phyloP scores from a whole-genome alignment of 257 asterid genomes.

The Solanum lignicaule region DNA sequence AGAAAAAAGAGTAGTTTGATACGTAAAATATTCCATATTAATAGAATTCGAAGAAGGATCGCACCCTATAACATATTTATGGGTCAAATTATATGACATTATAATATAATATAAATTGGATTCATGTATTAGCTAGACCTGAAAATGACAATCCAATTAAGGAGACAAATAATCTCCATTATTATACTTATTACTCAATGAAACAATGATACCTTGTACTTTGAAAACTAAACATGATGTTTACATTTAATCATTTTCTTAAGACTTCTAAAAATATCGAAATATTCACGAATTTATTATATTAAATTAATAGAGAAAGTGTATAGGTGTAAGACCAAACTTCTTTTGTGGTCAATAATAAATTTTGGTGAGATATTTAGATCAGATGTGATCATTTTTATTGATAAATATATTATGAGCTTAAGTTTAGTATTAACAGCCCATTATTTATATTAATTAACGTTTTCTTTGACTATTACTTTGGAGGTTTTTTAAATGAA shows the following conservation, averaged over 20 bases:
- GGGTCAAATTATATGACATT: background rate
- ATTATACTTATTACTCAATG: background rate
- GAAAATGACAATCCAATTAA: background rate
- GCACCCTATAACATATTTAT: background rate
- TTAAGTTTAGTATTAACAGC: background rate
- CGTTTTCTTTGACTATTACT: background rate
- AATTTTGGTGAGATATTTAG: background rate
- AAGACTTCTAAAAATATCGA: background rate
- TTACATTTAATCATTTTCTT: background rate
- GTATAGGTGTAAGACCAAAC: background rate
- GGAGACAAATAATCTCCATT: background rate
- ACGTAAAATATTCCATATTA: no score
- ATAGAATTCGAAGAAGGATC: no score
- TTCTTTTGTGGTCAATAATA: background rate
- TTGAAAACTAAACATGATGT: background rate
- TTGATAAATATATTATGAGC: background rate
- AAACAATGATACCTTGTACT: background rate
- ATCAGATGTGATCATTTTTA: background rate
- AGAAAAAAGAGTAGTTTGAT: no score
- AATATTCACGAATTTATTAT: background rate
- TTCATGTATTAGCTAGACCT: background rate
- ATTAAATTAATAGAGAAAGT: background rate
- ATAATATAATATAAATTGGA: background rate
- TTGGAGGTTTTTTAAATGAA: background rate
- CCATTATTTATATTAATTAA: background rate